These are phyloP conservation scores for Fusarium sp. DNA, from an alignment of 2,329 filamentous ascomycete species.

Conservation along the genomic window DNA sequence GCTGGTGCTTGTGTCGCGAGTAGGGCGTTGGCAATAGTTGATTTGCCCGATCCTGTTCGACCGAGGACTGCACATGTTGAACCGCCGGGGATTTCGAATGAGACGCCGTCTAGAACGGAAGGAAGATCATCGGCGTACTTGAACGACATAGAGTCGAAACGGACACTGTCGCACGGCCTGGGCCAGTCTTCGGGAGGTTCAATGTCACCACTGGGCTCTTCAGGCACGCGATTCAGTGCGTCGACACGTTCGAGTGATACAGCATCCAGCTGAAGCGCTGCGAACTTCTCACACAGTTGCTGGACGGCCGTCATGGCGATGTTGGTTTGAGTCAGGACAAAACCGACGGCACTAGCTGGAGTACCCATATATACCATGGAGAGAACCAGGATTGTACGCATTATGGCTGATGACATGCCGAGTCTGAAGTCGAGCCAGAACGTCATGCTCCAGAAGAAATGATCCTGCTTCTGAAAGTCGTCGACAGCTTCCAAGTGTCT, in stretches of 20 bases:
- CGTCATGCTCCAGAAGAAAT: slow-evolving; percentile 94
- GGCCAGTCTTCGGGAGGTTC: slow-evolving; percentile 85
- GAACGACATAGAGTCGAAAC: slow-evolving; percentile 83
- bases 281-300: slow-evolving; percentile 82
- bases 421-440: slow-evolving; percentile 89
- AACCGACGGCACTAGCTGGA: slow-evolving; percentile 84
- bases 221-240: slow-evolving; percentile 83
- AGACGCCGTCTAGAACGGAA: slow-evolving; percentile 77
- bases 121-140: slow-evolving; percentile 85
- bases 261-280: slow-evolving; percentile 91
- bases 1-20: slow-evolving; percentile 69
- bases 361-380: slow-evolving; percentile 83
- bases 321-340: slow-evolving; percentile 75
- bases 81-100: slow-evolving; percentile 78
- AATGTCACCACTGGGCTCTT: slow-evolving; percentile 78
- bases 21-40: slow-evolving; percentile 76
- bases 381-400: slow-evolving; percentile 80
- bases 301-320: slow-evolving; percentile 57
- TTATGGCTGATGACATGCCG: slow-evolving; percentile 70
- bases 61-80: slow-evolving; percentile 79
- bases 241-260: slow-evolving; percentile 90
- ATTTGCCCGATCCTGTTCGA: slow-evolving; percentile 90
- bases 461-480: slow-evolving; percentile 93
- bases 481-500: slow-evolving; percentile 86
- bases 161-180: slow-evolving; percentile 76